Conservation (phyloP, 805 yeast genomes). For the Teunomyces pallodes region DNA sequence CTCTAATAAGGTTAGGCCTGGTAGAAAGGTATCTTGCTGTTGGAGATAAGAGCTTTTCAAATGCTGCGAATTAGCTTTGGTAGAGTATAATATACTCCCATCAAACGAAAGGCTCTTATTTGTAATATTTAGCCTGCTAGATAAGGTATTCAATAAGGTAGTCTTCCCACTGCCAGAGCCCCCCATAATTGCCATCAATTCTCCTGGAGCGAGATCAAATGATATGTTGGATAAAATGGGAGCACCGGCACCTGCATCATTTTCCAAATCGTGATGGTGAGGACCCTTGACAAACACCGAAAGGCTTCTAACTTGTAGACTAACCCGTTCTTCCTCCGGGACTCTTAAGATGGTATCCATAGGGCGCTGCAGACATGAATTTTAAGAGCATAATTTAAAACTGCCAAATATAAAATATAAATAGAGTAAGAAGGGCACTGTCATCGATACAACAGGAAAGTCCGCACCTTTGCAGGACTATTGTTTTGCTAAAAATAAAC, state of each 20-base stretch:
- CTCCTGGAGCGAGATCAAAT: conserved; percentile 16
- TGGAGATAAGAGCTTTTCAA: conserved; percentile 23
- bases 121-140: conserved; percentile 17
- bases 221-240: conserved; percentile 18
- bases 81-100: conserved; percentile 16
- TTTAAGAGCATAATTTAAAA: neutral
- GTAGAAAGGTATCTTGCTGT: conserved; percentile 22
- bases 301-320: conserved; percentile 11
- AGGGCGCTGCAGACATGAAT: neutral
- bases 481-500: neutral
- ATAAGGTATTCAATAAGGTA: conserved; percentile 23
- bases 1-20: conserved; percentile 22
- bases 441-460: neutral
- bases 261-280: conserved; percentile 2
- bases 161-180: conserved; percentile 29
- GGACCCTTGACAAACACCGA: conserved; percentile 7
- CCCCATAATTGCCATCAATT: conserved; percentile 28
- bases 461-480: neutral
- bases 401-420: neutral
- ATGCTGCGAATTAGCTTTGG: conserved; percentile 13
- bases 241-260: neutral
- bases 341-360: conserved; percentile 4
- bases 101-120: conserved; percentile 14
- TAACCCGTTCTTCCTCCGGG: conserved; percentile 7
- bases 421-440: neutral